Evolutionary conservation across 306 rosid genomes (phyloP).

Genomic region (Coriaria nepalensis): DNA sequence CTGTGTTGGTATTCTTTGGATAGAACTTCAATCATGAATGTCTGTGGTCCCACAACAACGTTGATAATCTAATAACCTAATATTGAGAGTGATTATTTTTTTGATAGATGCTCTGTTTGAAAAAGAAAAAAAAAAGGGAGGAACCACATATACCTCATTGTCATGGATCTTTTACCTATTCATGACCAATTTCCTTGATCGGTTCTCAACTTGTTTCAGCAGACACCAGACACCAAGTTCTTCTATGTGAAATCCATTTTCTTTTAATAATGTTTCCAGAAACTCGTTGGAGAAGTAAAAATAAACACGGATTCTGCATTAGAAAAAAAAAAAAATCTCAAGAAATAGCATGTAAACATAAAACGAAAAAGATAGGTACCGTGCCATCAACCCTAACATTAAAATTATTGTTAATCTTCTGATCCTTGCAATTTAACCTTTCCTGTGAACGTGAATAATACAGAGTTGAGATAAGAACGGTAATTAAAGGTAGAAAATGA

Average conservation of each 20-base stretch:
- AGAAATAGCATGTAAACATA: constrained; percentile 3
- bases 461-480: neutral
- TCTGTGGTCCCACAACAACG: constrained; percentile 41
- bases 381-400: constrained; percentile 94
- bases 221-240: constrained; percentile 63
- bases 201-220: constrained; percentile 96
- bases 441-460: constrained; percentile 37
- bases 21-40: constrained; percentile 51
- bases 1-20: constrained; percentile 75
- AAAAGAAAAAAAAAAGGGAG: neutral
- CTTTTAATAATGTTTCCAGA: constrained; percentile 64
- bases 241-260: constrained; percentile 61
- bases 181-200: constrained; percentile 75
- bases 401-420: constrained; percentile 74
- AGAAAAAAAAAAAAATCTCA: constrained; percentile 12
- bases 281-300: constrained; percentile 81
- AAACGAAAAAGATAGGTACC: constrained; percentile 25
- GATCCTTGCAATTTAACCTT: constrained; percentile 76
- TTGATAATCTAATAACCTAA: constrained; percentile 26
- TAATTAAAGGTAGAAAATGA: neutral
- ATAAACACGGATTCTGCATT: constrained; percentile 14
- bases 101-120: neutral
- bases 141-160: constrained; percentile 32
- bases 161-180: constrained; percentile 49
- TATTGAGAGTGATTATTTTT: constrained; percentile 3